These are phyloP conservation scores for thale cress (Arabidopsis thaliana) DNA, from an alignment of 345 rosid species.

Conservation along the genomic window TAIR10.1 NC_003070.9:9504501-9505000, in stretches of 20 bases:
- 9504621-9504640: not conserved
- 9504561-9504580: constrained; percentile 4
- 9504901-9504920: not conserved
- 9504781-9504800: not conserved
- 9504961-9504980: not conserved
- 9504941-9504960: not conserved
- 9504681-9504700: not conserved
- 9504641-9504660: constrained; percentile 2
- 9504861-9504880: not conserved
- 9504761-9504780: not conserved
- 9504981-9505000: not conserved
- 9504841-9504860: not conserved
- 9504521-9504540: not conserved
- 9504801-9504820: not conserved
- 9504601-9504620: not conserved
- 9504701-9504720: not conserved
- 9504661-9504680: not conserved
- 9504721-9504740: not conserved
- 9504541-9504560: not conserved
- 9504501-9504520: not conserved
- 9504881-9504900: not conserved
- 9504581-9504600: constrained; percentile 6
- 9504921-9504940: too few relatives aligned
- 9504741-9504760: not conserved
- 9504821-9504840: not conserved